Base-by-base conservation (phyloP, 2,329 filamentous ascomycete genomes). In the Ophiocordyceps polyrhachis-furcata region DNA sequence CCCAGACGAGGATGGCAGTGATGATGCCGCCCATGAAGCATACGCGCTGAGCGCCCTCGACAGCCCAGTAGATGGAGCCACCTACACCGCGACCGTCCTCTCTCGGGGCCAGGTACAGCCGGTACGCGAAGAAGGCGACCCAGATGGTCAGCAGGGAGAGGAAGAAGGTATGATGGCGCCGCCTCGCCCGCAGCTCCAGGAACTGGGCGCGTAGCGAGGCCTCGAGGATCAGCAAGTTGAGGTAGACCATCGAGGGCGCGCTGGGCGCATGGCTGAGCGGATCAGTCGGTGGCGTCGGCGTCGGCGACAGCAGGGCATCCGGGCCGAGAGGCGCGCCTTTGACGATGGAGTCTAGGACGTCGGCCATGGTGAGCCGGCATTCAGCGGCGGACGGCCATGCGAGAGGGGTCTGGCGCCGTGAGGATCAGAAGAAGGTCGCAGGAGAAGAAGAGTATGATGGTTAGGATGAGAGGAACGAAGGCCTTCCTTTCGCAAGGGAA, bases 181-280 rank as follows among this genome's bases (percentile, higher is more conserved):
- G 76, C 40, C 91, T 81, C 42, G 87, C 83, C 47, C 89, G 83
- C 41, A 96, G 73, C 49, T 87, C 84, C 46, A 98, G 78, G 63
- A 93, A 96, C 56, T 98, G 91, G 21, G 86, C 81, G 51, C 91
- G 85, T 32, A 98, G 70, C 5, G 87, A 94, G 43, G 86, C 87
- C 62, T 98, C 91, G 62, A 98, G 83, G 55, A 98, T 93, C 47
- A 98, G 75, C 21, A 98, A 81, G 63, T 98, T 98, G 55, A 98
- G 79, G 66, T 98, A 98, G 58, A 98, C 95, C 69, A 94, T 91
- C 45, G 86, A 85, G 41, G 88, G 88, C 15, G 85, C 86, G 57
- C 83, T 89, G n/a, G 88, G 88, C 15, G 89, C 77, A 49, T 81
- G 78, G 54, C 79, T 80, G 49, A 89, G 74, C 25, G 86, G 85